Evolutionary conservation across 495 filamentous ascomycete species (phyloP), one percentile per base, ranked within the genome.

Genomic region (Tuber calosporum): DNA sequence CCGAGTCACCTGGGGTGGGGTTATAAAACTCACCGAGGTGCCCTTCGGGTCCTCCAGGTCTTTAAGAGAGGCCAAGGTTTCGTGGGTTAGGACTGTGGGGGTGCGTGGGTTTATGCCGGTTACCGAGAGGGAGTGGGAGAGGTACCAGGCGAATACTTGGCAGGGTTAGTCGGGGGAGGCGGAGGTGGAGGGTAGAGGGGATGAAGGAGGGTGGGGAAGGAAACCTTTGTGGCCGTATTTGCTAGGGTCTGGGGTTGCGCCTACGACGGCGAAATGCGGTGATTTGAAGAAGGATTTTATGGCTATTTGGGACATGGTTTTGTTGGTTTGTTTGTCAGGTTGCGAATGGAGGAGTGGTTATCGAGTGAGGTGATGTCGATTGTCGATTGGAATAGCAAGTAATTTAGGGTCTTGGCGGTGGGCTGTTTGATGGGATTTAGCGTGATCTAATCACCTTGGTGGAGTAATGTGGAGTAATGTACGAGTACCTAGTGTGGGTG

Each of bases 191-290:
- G 70, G 41, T 68, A 68, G 34, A 26, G 30, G 70, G 41, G 13
- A 39, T 30, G 37, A 26, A 13, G 69, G 39, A n/a, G 43, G 62
- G 69, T 40, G 48, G 71, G 26, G 39, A 15, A 30, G 43, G 45
- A 45, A 70, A 92, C 93, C 88, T 85, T 94, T 94, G 84, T 96
- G 92, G n/a, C 95, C 95, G 81, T 90, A 97, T 82, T 97, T 97
- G 74, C 85, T 83, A 68, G 91, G 83, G 82, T 95, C 92, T 66
- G 89, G 90, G 84, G 90, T 92, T 7, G 95, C 95, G 74, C 94
- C 94, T 45, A 94, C 93, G 62, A 99, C 94, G 69, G 94, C 94
- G 81, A 93, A 99, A 76, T 87, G 86, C 43, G 91, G 87, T 26
- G 91, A 91, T 38, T 87, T 86, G 86, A 99, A 96, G 87, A 99